These are phyloP conservation scores for Aspergillus sp. DNA, from an alignment of 2,329 filamentous ascomycete species.

Conservation along the genomic window DNA sequence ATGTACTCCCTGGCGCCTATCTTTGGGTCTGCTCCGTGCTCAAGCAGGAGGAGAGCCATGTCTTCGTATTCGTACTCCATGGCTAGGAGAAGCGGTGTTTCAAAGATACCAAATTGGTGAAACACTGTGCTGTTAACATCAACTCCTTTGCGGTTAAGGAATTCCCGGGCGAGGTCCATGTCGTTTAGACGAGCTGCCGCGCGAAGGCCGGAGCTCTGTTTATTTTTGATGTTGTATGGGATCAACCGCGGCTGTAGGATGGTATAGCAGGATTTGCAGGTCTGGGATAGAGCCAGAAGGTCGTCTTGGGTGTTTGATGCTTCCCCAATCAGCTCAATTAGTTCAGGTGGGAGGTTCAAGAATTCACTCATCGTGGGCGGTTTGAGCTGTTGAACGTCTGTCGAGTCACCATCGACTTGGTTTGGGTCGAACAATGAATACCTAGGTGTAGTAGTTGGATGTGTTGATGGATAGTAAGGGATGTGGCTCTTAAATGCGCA, in stretches of 20 bases:
- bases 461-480: too few relatives aligned
- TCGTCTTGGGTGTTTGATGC: background rate
- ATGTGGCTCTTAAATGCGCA: too few relatives aligned
- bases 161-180: background rate
- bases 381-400: too few relatives aligned
- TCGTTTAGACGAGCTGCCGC: background rate
- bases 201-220: background rate
- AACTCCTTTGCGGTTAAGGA: background rate
- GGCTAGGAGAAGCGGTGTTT: background rate
- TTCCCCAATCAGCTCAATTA: background rate
- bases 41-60: background rate
- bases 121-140: background rate
- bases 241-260: background rate
- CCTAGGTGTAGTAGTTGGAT: too few relatives aligned
- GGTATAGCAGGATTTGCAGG: background rate
- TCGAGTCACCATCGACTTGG: too few relatives aligned
- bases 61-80: background rate
- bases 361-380: too few relatives aligned
- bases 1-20: too few relatives aligned
- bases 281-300: background rate
- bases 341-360: background rate
- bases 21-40: background rate
- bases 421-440: too few relatives aligned
- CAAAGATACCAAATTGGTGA: background rate
- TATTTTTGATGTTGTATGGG: background rate